Conservation (phyloP, 2,329 filamentous ascomycete species). For the Beauveria varroae region DNA sequence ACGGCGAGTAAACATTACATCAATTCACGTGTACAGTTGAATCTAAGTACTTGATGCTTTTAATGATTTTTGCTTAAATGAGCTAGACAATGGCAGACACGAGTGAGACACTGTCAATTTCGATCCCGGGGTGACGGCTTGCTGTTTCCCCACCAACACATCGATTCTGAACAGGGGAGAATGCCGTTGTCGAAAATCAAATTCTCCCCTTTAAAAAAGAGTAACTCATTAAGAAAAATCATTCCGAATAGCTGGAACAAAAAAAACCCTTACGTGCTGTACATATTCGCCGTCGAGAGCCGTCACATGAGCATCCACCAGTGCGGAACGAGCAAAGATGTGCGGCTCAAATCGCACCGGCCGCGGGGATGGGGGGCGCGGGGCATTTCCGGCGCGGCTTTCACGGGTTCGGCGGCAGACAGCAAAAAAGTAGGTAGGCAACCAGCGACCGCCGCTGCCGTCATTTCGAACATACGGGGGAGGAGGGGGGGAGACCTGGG, state of each 20-base stretch:
- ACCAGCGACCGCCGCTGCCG: neutral
- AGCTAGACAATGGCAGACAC: neutral
- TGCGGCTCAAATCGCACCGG: neutral
- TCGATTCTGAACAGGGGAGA: neutral
- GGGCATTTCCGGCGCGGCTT: constrained; percentile 9
- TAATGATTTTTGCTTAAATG: neutral
- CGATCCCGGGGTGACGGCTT: neutral
- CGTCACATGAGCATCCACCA: constrained; percentile 4
- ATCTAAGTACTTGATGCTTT: neutral
- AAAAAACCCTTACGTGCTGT: no score
- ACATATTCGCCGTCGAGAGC: neutral
- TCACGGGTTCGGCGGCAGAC: neutral
- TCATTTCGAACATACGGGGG: neutral
- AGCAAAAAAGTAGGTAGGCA: neutral
- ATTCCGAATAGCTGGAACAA: neutral
- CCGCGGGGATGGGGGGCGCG: neutral
- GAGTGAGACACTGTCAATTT: neutral
- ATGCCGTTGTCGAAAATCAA: neutral
- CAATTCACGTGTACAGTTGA: no score
- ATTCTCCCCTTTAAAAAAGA: neutral
- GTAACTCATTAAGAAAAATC: neutral
- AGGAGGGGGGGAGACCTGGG: neutral
- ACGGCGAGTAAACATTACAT: no score
- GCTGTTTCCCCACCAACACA: constrained; percentile 4
- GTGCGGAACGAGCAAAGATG: neutral